Evolutionary conservation across 768 basidiomycete species (phyloP), one percentile per base, ranked within the genome.

Genomic region (Myochromella boudieri): DNA sequence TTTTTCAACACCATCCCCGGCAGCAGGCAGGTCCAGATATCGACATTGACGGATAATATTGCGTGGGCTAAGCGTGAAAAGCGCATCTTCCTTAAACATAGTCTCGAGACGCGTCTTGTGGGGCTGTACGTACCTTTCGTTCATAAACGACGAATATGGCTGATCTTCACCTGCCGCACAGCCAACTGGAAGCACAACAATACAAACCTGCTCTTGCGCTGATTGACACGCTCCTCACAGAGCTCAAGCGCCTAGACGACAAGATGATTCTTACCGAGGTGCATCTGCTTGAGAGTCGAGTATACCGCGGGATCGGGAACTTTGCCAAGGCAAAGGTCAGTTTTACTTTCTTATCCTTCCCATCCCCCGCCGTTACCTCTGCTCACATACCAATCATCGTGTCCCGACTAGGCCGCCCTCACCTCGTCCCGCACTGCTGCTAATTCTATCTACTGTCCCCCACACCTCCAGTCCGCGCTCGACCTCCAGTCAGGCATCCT

Each of bases 251-350:
- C 20, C 72, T 99, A 21, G 95, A 99, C 64, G 97, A 98, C 70
- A 98, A 98, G 75, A 87, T 95, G 81, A 90, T 98, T 51, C 76
- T 99, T 24, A 97, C 95, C 3, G 95, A 98, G 63, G 94, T 98
- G 0, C 94, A 95, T 58, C 77, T 99, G 7, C 78, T 98, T 29
- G 95, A 99, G 68, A 91, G 90, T 47, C 72, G 92, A 34, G 91
- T 95, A 1, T 91, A 95, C 60, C 82, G 93, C 49, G 92, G 91
- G 1, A 81, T 92, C 46, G 85, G 85, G 17, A 98, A 98, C 67
- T 69, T 94, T 40, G 74, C 91, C 5, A 94, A 97, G 63, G 80
- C 95, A 11, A 98, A 97, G 75, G 91, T 87, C 37, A 6, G 70
- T 59, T 18, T 24, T 38, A 31, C 15, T 36, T 14, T 15, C 24